phyloP scores from a whole-genome alignment of 2,329 filamentous ascomycete genomes.

The Tympanopsis confertula region DNA sequence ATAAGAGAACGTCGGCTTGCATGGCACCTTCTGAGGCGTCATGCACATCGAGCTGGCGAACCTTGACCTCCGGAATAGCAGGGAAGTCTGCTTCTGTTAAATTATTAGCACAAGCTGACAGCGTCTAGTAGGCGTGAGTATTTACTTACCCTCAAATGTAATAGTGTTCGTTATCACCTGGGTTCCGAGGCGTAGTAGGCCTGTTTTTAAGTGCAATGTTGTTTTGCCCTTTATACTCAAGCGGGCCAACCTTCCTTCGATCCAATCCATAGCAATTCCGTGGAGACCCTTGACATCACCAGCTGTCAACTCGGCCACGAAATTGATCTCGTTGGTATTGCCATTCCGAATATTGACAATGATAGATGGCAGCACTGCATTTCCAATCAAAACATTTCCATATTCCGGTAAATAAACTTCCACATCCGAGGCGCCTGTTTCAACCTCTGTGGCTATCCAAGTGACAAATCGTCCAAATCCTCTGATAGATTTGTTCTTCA shows the following conservation, averaged over 20 bases:
- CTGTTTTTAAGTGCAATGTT: conserved; percentile 63
- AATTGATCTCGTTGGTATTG: conserved; percentile 65
- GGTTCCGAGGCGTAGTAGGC: conserved; percentile 66
- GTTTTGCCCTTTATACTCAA: conserved; percentile 66
- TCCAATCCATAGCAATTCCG: conserved; percentile 74
- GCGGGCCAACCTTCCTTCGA: conserved; percentile 64
- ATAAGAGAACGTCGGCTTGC: conserved; percentile 66
- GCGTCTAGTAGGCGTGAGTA: conserved; percentile 48
- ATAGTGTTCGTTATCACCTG: conserved; percentile 66
- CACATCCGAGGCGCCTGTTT: conserved; percentile 62
- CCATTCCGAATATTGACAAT: conserved; percentile 69
- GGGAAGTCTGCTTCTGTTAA: conserved; percentile 58
- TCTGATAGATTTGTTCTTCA: conserved; percentile 59
- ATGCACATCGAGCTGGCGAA: conserved; percentile 55
- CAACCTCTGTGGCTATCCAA: conserved; percentile 67
- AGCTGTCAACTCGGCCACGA: conserved; percentile 64
- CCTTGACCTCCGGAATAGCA: conserved; percentile 63
- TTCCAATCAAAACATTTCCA: conserved; percentile 65
- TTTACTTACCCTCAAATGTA: conserved; percentile 69
- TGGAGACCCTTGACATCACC: conserved; percentile 70
- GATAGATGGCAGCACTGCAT: conserved; percentile 63
- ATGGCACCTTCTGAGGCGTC: conserved; percentile 43
- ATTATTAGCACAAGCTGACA: not conserved
- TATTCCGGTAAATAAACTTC: conserved; percentile 76
- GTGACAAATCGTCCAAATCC: conserved; percentile 69